Conservation (phyloP, 345 rosid species). For the Citrus australasica region DNA sequence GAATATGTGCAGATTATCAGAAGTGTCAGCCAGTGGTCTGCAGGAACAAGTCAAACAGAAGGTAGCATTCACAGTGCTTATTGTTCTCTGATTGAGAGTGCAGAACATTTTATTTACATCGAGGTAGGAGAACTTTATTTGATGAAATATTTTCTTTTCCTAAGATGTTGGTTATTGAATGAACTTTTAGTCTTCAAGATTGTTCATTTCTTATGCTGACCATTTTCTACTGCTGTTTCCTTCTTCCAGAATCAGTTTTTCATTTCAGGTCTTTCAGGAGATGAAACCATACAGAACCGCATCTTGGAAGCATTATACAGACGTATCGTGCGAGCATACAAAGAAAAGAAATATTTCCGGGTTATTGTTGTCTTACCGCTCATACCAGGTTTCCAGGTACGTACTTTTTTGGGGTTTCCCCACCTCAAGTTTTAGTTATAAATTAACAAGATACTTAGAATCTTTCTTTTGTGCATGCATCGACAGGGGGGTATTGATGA, state of each 20-base stretch:
- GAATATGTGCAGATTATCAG: slow-evolving; percentile 49
- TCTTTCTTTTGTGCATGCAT: background rate
- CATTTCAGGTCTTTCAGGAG: slow-evolving; percentile 82
- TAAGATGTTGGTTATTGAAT: background rate
- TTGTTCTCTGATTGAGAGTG: slow-evolving; percentile 71
- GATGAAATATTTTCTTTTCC: background rate
- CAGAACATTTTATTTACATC: slow-evolving; percentile 83
- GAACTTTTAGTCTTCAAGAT: background rate
- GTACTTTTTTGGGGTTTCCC: background rate
- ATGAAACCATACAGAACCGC: slow-evolving; percentile 76
- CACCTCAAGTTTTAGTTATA: background rate
- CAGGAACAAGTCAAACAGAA: slow-evolving; percentile 81
- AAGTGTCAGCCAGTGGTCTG: slow-evolving; percentile 95
- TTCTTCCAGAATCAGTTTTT: slow-evolving; percentile 81
- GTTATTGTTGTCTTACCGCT: slow-evolving; percentile 81
- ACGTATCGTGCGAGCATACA: slow-evolving; percentile 69
- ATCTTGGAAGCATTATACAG: slow-evolving; percentile 65
- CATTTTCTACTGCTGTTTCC: slow-evolving; percentile 2
- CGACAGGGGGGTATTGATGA: slow-evolving; percentile 87
- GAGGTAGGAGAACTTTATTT: slow-evolving; percentile 48
- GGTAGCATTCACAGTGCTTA: slow-evolving; percentile 89
- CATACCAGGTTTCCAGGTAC: slow-evolving; percentile 93
- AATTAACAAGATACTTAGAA: background rate
- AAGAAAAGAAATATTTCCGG: slow-evolving; percentile 63
- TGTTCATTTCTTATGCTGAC: background rate